Evolutionary conservation across 2,329 filamentous ascomycete genomes (phyloP).

Genomic region (Penicillium sp.): DNA sequence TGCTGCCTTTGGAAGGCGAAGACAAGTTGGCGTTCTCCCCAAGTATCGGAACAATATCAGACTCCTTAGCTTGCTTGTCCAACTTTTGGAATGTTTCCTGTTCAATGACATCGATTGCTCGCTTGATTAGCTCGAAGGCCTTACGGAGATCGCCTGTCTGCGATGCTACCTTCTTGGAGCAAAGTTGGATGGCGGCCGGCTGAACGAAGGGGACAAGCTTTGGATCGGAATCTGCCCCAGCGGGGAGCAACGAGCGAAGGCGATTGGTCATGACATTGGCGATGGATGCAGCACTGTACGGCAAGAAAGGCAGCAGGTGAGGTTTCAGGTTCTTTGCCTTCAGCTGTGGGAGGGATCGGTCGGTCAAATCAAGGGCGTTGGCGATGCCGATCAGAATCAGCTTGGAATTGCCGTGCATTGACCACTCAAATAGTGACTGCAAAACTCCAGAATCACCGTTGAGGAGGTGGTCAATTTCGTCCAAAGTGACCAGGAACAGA

Average conservation of each 20-base stretch:
- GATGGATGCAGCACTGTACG: constrained; percentile 85
- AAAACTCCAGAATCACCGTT: constrained; percentile 84
- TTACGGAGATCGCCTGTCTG: constrained; percentile 94
- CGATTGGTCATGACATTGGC: constrained; percentile 81
- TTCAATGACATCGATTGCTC: constrained; percentile 86
- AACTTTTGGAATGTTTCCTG: constrained; percentile 74
- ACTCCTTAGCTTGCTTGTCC: constrained; percentile 58
- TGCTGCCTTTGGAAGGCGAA: constrained; percentile 43
- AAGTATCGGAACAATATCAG: constrained; percentile 67
- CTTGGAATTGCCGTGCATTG: constrained; percentile 73
- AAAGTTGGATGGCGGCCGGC: constrained; percentile 88
- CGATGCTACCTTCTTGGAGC: constrained; percentile 88
- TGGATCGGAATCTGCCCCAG: constrained; percentile 41
- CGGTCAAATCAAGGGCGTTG: constrained; percentile 92
- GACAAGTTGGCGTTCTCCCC: constrained; percentile 78
- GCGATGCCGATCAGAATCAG: constrained; percentile 89
- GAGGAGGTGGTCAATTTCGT: constrained; percentile 93
- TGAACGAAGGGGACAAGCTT: constrained; percentile 83
- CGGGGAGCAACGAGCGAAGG: constrained; percentile 69
- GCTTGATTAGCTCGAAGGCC: constrained; percentile 89
- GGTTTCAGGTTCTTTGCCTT: constrained; percentile 92
- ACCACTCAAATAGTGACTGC: constrained; percentile 97
- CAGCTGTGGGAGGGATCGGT: constrained; percentile 87
- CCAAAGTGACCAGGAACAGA: constrained; percentile 80
- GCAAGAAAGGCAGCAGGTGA: constrained; percentile 83